Evolutionary conservation across 2,329 filamentous ascomycete species (phyloP).

Genomic region (Torrubiellomyces zombiae): DNA sequence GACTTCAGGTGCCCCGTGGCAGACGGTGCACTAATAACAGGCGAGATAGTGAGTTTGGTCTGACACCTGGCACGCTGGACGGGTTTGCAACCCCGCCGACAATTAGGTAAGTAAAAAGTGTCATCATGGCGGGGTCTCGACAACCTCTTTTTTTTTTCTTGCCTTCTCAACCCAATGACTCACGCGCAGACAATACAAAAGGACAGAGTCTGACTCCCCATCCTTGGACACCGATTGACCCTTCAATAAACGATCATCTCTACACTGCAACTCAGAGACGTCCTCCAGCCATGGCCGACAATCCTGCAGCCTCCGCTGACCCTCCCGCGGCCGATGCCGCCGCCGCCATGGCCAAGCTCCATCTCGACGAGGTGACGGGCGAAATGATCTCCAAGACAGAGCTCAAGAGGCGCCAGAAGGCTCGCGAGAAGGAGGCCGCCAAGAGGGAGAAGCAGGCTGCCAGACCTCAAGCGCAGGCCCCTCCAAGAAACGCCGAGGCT

Average conservation of each 20-base stretch:
- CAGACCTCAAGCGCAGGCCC: constrained; percentile 49
- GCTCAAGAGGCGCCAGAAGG: constrained; percentile 93
- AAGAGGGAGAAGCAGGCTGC: constrained; percentile 74
- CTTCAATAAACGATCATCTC: neutral
- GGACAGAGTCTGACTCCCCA: no score
- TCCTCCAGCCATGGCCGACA: constrained; percentile 18
- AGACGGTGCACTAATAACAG: no score
- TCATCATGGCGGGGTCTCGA: no score
- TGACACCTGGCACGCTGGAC: no score
- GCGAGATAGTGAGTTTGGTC: no score
- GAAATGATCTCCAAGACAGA: constrained; percentile 73
- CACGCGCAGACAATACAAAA: no score
- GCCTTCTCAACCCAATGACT: no score
- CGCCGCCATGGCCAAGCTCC: constrained; percentile 50
- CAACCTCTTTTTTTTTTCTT: no score
- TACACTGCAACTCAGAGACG: neutral
- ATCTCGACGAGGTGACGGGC: constrained; percentile 85
- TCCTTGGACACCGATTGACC: neutral
- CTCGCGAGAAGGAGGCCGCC: constrained; percentile 69
- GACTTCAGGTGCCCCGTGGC: no score
- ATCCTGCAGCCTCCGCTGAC: constrained; percentile 13
- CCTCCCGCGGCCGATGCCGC: constrained; percentile 32
- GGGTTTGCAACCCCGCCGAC: no score
- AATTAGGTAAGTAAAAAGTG: no score
- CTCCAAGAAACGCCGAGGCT: constrained; percentile 40